Base-by-base conservation (phyloP, 306 rosid species). In the Cyamopsis tetragonoloba region DNA sequence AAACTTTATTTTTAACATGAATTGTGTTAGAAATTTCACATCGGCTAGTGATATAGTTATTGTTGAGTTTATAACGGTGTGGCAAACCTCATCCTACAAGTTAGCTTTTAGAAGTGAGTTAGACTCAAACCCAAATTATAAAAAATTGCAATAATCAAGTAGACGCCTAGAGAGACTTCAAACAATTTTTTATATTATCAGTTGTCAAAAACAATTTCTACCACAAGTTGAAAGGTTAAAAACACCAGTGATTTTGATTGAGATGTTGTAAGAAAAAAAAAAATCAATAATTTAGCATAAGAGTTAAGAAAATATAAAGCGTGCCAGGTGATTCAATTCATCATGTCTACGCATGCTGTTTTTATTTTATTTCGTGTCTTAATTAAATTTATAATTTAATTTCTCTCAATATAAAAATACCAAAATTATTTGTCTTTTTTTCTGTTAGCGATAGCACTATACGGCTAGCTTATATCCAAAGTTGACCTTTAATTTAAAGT, bases 251-350 rank as follows among this genome's bases (percentile, higher is more conserved):
- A 11, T n/a, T 41, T 55, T 44, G 32, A 56, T 41, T 37, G 56
- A 56, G 66, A 55, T 10, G 2, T 28, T 18, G 10, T 56, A 31
- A 42, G 12, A 42, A 2, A 34, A n/a, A 47, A 71, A 47, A 13
- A n/a, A 32, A 19, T 49, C 63, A 62, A 61, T 28, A 26, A 50
- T 62, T 37, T 60, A 32, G 7, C 4, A 22, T 27, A 23, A 51
- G 3, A 17, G 24, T 24, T 62, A 12, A 32, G 35, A 24, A 32
- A 63, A 48, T 7, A 46, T 8, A 3, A 50, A 58, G 71, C 71
- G 57, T 68, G 75, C 23, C 32, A 5, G 22, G 6, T 61, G 66
- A 50, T 60, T 30, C 12, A 68, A 39, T 49, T 60, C 42, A 42
- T 27, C 64, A 47, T 17, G 19, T 1, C n/a, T n/a, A n/a, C n/a